Evolutionary conservation across 2,329 filamentous ascomycete species (phyloP), one percentile per base, ranked within the genome.

Genomic region (Intubia oerlemansii): DNA sequence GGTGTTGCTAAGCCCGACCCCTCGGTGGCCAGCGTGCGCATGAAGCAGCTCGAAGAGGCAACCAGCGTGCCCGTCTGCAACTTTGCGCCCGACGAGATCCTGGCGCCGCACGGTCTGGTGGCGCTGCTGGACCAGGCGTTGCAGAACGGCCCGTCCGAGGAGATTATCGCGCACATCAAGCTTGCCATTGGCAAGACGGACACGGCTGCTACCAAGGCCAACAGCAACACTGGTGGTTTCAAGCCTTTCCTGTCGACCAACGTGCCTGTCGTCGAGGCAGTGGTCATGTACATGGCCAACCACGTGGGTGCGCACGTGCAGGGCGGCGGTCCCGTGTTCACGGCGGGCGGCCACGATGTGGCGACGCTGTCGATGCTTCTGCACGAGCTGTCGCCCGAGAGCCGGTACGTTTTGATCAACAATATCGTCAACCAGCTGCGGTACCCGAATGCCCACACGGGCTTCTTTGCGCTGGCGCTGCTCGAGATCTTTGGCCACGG

Each of bases 351-450:
- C 1, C 54, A 72, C 6, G 76, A 85, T 39, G 68, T 76, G 20
- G 66, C 66, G 25, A 57, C 88, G 10, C 53, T 98, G 34, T 75
- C 75, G 34, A 71, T 77, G 40, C 60, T 98, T 17, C 65, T 79
- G 8, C 73, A 76, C 41, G 75, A 77, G 35, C 57, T 90, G 22
- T 59, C 65, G 22, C 66, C 78, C 1, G 80, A 90, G 49, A 70
- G 72, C 14, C 73, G 84, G 30, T 92, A 92, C 53, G 78, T 80
- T 46, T 58, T 98, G 33, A 52, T 95, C 32, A 71, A 65, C 40
- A 79, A 78, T 38, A 80, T 98, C 45, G 66, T 80, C 32, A 91
- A 95, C 49, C 84, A 95, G 51, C 65, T 98, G 27, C 77, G 88
- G 35, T 91, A 76, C 47, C 81, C 84, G 9, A 91, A 82, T 44